Evolutionary conservation across 192 early-diverging fungal species (phyloP).

Genomic region (Pecoramyces ruminantium): DNA sequence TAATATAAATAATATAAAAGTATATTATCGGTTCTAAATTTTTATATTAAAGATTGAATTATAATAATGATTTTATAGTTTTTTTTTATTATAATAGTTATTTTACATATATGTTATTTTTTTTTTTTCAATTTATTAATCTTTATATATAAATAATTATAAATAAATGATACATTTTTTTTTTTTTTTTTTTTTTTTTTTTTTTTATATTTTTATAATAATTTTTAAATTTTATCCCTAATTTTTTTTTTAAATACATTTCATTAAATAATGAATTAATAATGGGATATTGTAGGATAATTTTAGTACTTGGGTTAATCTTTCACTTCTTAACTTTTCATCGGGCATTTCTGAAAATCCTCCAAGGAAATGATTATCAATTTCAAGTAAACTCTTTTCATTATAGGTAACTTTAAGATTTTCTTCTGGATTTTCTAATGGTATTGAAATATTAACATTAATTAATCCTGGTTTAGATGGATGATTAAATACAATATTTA

Average conservation of each 20-base stretch:
- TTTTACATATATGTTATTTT: too few relatives aligned
- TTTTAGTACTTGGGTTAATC: background rate
- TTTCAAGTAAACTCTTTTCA: background rate
- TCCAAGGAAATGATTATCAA: background rate
- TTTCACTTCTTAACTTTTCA: background rate
- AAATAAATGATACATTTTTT: too few relatives aligned
- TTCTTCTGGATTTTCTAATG: background rate
- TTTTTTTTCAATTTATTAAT: too few relatives aligned
- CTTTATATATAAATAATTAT: too few relatives aligned
- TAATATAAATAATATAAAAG: too few relatives aligned
- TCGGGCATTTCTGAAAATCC: background rate
- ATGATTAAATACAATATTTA: background rate
- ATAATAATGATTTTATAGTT: too few relatives aligned
- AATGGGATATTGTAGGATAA: background rate
- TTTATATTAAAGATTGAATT: too few relatives aligned
- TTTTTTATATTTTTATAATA: too few relatives aligned
- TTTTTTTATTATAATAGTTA: too few relatives aligned
- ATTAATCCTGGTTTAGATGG: background rate
- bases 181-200: too few relatives aligned
- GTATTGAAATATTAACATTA: background rate
- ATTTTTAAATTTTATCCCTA: too few relatives aligned
- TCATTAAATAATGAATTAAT: background rate
- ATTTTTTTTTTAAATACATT: background rate
- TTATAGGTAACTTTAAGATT: background rate
- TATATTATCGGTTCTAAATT: too few relatives aligned